phyloP scores from a whole-genome alignment of 805 yeast genomes.

The Yamadazyma tumulicola region DNA sequence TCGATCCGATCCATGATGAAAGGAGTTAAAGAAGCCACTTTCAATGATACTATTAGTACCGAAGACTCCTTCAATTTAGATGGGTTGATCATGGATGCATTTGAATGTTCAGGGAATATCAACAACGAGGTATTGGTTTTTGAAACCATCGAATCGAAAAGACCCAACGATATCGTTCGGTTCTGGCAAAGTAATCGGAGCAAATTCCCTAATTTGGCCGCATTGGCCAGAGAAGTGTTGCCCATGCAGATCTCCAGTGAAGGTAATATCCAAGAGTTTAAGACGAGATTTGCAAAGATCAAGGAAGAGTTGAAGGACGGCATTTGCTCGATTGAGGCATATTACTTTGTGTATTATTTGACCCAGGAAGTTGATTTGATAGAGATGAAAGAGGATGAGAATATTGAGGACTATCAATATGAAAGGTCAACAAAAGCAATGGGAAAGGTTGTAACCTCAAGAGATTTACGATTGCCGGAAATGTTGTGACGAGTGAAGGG shows the following conservation, averaged over 20 bases:
- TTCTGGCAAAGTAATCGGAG: slow-evolving; percentile 20
- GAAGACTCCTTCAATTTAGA: slow-evolving; percentile 13
- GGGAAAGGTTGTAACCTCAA: too few relatives aligned
- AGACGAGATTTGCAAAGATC: slow-evolving; percentile 6
- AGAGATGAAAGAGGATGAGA: slow-evolving; percentile 5
- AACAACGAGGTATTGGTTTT: slow-evolving; percentile 22
- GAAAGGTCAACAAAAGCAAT: too few relatives aligned
- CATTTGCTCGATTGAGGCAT: slow-evolving; percentile 9
- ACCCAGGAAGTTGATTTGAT: slow-evolving; percentile 11
- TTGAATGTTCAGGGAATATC: slow-evolving; percentile 25
- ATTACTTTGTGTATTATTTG: slow-evolving; percentile 9
- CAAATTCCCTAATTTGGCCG: slow-evolving; percentile 15
- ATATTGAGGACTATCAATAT: slow-evolving; percentile 9
- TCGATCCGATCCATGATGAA: slow-evolving; percentile 4
- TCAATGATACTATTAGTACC: slow-evolving; percentile 1
- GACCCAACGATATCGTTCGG: slow-evolving; percentile 5
- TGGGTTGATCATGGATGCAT: slow-evolving; percentile 19
- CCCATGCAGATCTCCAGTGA: slow-evolving; percentile 18
- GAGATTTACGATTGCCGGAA: too few relatives aligned
- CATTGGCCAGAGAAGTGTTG: slow-evolving; percentile 13
- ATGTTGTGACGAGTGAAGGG: too few relatives aligned
- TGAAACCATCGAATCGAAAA: slow-evolving; percentile 20
- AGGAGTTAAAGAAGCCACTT: slow-evolving; percentile 1
- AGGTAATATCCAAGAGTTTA: slow-evolving; percentile 11
- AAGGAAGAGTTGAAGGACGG: slow-evolving; percentile 1